Evolutionary conservation across 1,139 yeast species (phyloP).

Genomic region (Yamadazyma membranifaciens): DNA sequence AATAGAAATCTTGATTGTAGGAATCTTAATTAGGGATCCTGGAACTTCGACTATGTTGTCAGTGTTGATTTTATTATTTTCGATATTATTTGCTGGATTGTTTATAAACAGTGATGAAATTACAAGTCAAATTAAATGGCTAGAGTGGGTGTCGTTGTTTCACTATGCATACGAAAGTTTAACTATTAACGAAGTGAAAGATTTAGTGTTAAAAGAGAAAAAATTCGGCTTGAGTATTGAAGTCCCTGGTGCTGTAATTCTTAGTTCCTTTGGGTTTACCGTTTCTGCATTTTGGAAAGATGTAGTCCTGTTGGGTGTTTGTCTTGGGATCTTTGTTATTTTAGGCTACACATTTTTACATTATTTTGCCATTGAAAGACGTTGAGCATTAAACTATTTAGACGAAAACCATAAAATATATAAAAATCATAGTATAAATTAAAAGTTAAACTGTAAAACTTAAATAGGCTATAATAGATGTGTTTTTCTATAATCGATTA

Average conservation of each 20-base stretch:
- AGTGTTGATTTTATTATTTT: constrained; percentile 76
- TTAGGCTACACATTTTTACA: constrained; percentile 77
- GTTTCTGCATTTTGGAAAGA: constrained; percentile 75
- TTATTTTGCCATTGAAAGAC: constrained; percentile 68
- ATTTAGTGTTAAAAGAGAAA: constrained; percentile 77
- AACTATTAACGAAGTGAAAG: constrained; percentile 90
- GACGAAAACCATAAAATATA: too few species aligned
- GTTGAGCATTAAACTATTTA: constrained; percentile 30
- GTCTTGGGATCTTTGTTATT: constrained; percentile 51
- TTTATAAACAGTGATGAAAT: constrained; percentile 81
- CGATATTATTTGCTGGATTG: constrained; percentile 87
- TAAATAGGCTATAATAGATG: neutral
- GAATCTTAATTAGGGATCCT: constrained; percentile 83
- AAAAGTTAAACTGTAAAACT: neutral
- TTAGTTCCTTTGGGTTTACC: constrained; percentile 91
- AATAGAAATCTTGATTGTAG: constrained; percentile 79
- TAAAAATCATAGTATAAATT: too few species aligned
- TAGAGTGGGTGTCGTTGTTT: constrained; percentile 84
- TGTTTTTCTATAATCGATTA: neutral
- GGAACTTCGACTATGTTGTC: constrained; percentile 92
- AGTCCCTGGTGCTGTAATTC: constrained; percentile 97
- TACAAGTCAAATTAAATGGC: constrained; percentile 69
- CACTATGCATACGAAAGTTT: constrained; percentile 95
- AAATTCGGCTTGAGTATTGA: constrained; percentile 92
- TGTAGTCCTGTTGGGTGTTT: constrained; percentile 49